These are phyloP conservation scores for Microstroma glucosiphilum DNA, from an alignment of 1,284 basidiomycete genomes.

Conservation along the genomic window DNA sequence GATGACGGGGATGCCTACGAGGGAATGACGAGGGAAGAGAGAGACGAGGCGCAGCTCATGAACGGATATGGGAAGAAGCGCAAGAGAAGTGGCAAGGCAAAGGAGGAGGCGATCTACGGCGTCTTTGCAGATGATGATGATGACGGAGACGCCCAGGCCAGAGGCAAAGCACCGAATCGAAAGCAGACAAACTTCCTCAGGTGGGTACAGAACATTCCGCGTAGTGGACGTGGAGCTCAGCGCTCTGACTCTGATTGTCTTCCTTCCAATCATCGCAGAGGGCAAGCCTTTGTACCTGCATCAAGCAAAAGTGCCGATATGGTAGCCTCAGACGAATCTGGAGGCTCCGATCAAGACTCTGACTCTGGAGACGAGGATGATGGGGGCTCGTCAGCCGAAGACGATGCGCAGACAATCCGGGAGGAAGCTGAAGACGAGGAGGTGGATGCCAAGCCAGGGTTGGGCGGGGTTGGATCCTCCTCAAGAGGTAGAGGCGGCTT, in stretches of 20 bases:
- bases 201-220: background rate
- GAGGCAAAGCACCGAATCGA: conserved; percentile 14
- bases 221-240: conserved; percentile 15
- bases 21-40: background rate
- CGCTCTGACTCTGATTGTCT: conserved; percentile 20
- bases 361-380: no score
- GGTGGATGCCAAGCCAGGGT: background rate
- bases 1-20: no score
- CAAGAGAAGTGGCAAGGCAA: background rate
- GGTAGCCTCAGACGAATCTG: no score
- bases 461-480: no score
- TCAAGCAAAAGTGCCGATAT: background rate
- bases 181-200: conserved; percentile 10
- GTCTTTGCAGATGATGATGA: conserved; percentile 71
- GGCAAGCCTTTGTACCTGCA: background rate
- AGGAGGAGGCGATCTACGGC: conserved; percentile 60
- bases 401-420: no score
- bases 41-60: background rate
- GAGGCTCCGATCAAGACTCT: no score
- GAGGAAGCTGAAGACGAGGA: background rate
- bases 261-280: background rate
- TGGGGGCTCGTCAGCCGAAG: no score
- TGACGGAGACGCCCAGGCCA: conserved; percentile 11
- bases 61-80: background rate
- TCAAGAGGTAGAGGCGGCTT: conserved; percentile 5